phyloP scores from a whole-genome alignment of 176 grass and related monocot genomes.

The Zea mays region Zm-B73-REFERENCE-NAM-5.0 NC_050098.1:168896501-168897000 shows the following conservation, averaged over 20 bases:
- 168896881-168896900: not conserved
- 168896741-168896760: not conserved
- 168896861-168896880: not conserved
- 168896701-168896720: constrained; percentile 41
- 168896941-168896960: constrained; percentile 1
- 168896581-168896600: constrained; percentile 22
- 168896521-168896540: constrained; percentile 16
- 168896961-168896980: not conserved
- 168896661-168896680: constrained; percentile 47
- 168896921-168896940: constrained; percentile 1
- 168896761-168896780: constrained; percentile 1
- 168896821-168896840: not conserved
- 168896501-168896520: not conserved
- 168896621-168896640: constrained; percentile 10
- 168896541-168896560: not conserved
- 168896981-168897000: not conserved
- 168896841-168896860: constrained; percentile 1
- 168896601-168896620: constrained; percentile 25
- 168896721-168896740: constrained; percentile 39
- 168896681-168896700: constrained; percentile 31
- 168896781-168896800: not conserved
- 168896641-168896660: constrained; percentile 49
- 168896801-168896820: not conserved
- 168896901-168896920: not conserved
- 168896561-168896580: not conserved